Evolutionary conservation across 2,329 filamentous ascomycete genomes (phyloP).

Genomic region (Cladosporium phlei): DNA sequence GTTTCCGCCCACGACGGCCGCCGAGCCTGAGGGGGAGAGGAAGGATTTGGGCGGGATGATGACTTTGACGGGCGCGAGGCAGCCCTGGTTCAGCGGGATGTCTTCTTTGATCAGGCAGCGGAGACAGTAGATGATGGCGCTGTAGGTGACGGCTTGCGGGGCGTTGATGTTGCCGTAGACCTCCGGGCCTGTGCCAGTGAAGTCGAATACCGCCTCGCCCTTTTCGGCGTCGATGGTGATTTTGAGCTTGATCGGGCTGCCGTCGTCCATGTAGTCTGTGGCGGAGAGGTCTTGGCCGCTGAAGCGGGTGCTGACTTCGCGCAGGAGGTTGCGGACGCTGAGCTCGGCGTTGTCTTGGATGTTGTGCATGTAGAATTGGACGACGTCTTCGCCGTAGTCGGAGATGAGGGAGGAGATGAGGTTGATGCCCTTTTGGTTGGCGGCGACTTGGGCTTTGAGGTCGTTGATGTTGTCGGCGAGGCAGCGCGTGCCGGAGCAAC

Average conservation of each 20-base stretch:
- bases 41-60: constrained; percentile 68
- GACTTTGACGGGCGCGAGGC: constrained; percentile 70
- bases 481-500: constrained; percentile 73
- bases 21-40: constrained; percentile 68
- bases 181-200: constrained; percentile 72
- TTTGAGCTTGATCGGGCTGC: constrained; percentile 69
- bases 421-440: constrained; percentile 79
- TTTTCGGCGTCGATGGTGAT: constrained; percentile 69
- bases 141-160: constrained; percentile 75
- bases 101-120: constrained; percentile 73
- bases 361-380: constrained; percentile 77
- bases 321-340: constrained; percentile 69
- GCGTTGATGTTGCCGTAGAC: constrained; percentile 67
- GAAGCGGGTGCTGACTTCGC: constrained; percentile 64
- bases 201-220: constrained; percentile 74
- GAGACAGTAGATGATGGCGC: constrained; percentile 80
- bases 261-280: constrained; percentile 82
- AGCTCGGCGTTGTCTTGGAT: constrained; percentile 78
- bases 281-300: constrained; percentile 67
- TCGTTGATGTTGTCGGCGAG: constrained; percentile 81
- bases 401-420: constrained; percentile 69
- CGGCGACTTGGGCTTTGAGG: constrained; percentile 79
- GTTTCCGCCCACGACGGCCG: constrained; percentile 79
- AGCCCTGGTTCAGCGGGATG: constrained; percentile 83
- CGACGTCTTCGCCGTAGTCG: constrained; percentile 71